Evolutionary conservation across 495 filamentous ascomycete genomes (phyloP).

Genomic region (Cercophora newfieldiana): DNA sequence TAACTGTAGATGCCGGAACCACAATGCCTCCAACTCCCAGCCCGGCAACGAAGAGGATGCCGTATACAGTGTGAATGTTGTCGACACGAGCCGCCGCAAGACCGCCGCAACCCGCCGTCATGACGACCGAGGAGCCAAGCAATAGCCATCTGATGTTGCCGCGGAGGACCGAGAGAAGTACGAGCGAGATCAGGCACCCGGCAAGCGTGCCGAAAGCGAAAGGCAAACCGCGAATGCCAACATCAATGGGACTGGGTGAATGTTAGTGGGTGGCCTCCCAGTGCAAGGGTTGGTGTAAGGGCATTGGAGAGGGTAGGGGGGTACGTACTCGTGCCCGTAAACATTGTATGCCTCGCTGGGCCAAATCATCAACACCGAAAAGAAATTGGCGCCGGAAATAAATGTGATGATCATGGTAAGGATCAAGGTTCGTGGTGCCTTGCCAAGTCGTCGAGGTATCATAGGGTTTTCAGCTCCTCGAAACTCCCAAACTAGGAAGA

Average conservation of each 20-base stretch:
- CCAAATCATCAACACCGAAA: conserved; percentile 73
- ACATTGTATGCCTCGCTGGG: conserved; percentile 74
- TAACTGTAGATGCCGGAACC: conserved; percentile 57
- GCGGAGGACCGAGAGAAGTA: conserved; percentile 59
- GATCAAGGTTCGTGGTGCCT: conserved; percentile 61
- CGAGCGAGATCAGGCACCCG: conserved; percentile 64
- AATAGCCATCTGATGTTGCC: conserved; percentile 65
- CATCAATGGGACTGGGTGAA: conserved; percentile 49
- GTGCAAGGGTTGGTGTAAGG: not conserved
- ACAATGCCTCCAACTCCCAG: conserved; percentile 74
- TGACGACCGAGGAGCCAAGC: conserved; percentile 60
- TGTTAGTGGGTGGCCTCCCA: not conserved
- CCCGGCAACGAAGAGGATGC: conserved; percentile 62
- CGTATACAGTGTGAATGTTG: conserved; percentile 63
- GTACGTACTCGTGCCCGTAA: conserved; percentile 60
- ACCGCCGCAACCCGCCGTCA: conserved; percentile 70
- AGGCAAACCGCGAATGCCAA: conserved; percentile 66
- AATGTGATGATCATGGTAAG: conserved; percentile 71
- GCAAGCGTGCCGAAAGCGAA: conserved; percentile 63
- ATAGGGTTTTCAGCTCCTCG: conserved; percentile 65
- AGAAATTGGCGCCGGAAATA: conserved; percentile 74
- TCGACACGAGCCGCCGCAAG: conserved; percentile 57
- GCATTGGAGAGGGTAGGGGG: not conserved
- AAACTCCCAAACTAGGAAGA: conserved; percentile 64
- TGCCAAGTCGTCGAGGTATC: conserved; percentile 62